Evolutionary conservation across 2,329 filamentous ascomycete species (phyloP).

Genomic region (Phyllosticta citrichinensis): DNA sequence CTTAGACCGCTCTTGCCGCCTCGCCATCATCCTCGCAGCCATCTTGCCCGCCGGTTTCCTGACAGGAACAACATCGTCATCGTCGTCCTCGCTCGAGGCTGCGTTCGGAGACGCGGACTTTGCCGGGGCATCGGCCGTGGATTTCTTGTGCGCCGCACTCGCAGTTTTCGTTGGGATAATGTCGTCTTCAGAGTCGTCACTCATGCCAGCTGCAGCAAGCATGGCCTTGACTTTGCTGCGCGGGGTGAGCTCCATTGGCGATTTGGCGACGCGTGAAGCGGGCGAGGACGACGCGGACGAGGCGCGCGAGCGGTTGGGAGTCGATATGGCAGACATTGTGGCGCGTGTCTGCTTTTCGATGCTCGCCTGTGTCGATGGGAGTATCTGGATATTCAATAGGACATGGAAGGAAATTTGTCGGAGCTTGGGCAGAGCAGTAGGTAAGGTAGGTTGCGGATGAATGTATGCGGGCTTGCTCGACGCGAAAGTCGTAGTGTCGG

Average conservation of each 20-base stretch:
- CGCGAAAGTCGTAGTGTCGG: neutral
- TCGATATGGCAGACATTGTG: conserved; percentile 4
- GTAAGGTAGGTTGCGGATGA: neutral
- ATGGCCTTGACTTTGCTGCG: conserved; percentile 9
- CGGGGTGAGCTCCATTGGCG: conserved; percentile 9
- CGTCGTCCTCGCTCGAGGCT: neutral
- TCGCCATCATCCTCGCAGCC: conserved; percentile 48
- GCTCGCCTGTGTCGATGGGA: neutral
- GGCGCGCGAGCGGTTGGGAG: conserved; percentile 5
- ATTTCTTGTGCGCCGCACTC: no score
- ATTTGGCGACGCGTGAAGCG: conserved; percentile 3
- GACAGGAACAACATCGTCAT: conserved; percentile 16
- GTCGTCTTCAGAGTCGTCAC: conserved; percentile 8
- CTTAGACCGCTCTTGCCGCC: conserved; percentile 12
- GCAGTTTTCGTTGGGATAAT: neutral
- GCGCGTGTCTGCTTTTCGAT: neutral
- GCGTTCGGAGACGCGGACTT: neutral
- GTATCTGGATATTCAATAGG: neutral
- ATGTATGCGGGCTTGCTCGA: neutral
- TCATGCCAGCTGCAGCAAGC: conserved; percentile 6
- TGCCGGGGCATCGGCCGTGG: neutral
- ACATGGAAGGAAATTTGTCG: neutral
- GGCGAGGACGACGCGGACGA: conserved; percentile 6
- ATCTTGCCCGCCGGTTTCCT: conserved; percentile 51
- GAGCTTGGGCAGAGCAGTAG: neutral